phyloP scores from a whole-genome alignment of 192 early-diverging fungal genomes.

The Podila minutissima region DNA sequence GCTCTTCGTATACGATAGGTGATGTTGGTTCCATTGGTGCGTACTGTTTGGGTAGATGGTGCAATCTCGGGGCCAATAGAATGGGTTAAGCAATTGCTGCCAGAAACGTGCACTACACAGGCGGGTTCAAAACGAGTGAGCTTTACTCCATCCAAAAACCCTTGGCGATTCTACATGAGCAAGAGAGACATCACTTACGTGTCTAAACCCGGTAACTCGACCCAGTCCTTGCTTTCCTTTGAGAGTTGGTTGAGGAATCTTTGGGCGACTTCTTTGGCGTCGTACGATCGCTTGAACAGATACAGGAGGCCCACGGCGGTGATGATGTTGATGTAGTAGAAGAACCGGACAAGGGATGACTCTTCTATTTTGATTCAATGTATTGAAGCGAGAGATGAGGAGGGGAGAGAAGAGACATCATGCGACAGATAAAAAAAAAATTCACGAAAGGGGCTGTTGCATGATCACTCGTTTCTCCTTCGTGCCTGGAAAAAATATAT shows the following conservation, averaged over 20 bases:
- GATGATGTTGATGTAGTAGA: slow-evolving; percentile 48
- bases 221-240: slow-evolving; percentile 28
- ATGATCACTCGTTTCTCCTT: neutral
- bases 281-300: slow-evolving; percentile 32
- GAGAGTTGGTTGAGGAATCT: slow-evolving; percentile 33
- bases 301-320: slow-evolving; percentile 33
- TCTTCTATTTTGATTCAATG: slow-evolving; percentile 16
- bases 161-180: neutral
- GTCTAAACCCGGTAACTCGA: slow-evolving; percentile 22
- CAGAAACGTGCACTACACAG: slow-evolving; percentile 24
- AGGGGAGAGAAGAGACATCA: neutral
- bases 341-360: slow-evolving; percentile 34
- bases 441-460: neutral
- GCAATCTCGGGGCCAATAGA: slow-evolving; percentile 28
- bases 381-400: neutral
- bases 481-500: neutral
- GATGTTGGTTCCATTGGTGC: neutral
- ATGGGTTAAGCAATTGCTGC: slow-evolving; percentile 46
- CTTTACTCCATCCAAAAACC: neutral
- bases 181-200: neutral
- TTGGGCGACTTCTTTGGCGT: slow-evolving; percentile 27
- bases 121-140: neutral
- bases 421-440: too few relatives aligned
- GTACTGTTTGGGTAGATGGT: slow-evolving; percentile 37
- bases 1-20: neutral